Conservation (phyloP, 2,329 filamentous ascomycete species). For the Saccharata proteae region DNA sequence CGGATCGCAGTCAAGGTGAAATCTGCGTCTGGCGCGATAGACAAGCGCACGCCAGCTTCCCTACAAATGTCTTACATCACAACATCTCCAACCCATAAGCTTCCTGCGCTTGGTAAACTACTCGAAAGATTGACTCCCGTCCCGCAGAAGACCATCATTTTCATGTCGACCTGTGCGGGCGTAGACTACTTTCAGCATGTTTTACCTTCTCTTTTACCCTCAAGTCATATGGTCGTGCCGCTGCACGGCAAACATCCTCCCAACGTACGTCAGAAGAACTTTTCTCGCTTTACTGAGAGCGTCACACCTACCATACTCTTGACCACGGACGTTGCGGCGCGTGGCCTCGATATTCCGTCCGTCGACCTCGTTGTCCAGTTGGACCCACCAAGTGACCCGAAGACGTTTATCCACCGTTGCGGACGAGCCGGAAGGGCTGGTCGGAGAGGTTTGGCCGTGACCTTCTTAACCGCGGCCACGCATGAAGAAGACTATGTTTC, state of each 20-base stretch:
- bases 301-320: constrained; percentile 68
- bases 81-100: constrained; percentile 64
- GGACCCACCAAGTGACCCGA: constrained; percentile 76
- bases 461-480: constrained; percentile 68
- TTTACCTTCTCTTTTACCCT: constrained; percentile 59
- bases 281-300: constrained; percentile 64
- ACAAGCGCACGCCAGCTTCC: constrained; percentile 81
- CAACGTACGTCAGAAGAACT: constrained; percentile 80
- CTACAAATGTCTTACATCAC: constrained; percentile 82
- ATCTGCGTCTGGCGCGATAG: constrained; percentile 48
- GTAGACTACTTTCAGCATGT: constrained; percentile 89
- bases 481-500: constrained; percentile 79
- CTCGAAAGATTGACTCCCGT: constrained; percentile 56
- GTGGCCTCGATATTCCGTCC: constrained; percentile 82
- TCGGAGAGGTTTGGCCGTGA: constrained; percentile 66
- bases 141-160: constrained; percentile 79
- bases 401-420: constrained; percentile 61
- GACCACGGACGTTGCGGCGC: constrained; percentile 84
- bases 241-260: constrained; percentile 87
- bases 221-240: constrained; percentile 57
- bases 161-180: constrained; percentile 83
- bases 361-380: constrained; percentile 87
- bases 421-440: constrained; percentile 52
- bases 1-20: constrained; percentile 92
- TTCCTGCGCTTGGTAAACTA: constrained; percentile 61